Evolutionary conservation across 78 protist species (phyloP).

Genomic region (Protostelium mycophagum): DNA sequence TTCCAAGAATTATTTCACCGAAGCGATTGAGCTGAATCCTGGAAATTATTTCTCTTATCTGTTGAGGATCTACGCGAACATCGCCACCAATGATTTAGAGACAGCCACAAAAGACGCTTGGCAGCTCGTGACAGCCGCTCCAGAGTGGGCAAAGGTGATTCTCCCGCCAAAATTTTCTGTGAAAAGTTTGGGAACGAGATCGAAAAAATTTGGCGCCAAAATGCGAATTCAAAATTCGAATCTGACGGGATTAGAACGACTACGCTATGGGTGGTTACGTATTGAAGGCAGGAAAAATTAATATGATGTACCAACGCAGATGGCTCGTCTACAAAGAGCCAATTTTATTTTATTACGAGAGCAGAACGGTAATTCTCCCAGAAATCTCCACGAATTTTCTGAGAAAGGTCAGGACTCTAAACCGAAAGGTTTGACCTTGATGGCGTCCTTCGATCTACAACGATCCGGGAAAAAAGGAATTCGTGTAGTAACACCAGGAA

Average conservation of each 20-base stretch:
- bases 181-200: no score
- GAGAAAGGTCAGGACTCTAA: background rate
- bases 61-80: background rate
- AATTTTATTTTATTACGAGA: background rate
- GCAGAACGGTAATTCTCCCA: background rate
- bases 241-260: background rate
- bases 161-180: background rate
- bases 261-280: slow-evolving; percentile 6
- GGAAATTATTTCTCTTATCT: background rate
- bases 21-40: background rate
- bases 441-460: background rate
- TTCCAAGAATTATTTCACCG: background rate
- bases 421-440: background rate
- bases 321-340: slow-evolving; percentile 23
- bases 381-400: background rate
- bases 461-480: background rate
- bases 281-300: slow-evolving; percentile 49
- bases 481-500: background rate
- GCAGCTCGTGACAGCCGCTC: background rate
- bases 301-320: slow-evolving; percentile 48
- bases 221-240: no score
- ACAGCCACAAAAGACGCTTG: background rate
- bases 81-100: background rate
- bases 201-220: no score
- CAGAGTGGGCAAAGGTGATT: background rate